These are phyloP conservation scores for Tylopilus rubrobrunneus DNA, from an alignment of 768 basidiomycete genomes.

Conservation along the genomic window DNA sequence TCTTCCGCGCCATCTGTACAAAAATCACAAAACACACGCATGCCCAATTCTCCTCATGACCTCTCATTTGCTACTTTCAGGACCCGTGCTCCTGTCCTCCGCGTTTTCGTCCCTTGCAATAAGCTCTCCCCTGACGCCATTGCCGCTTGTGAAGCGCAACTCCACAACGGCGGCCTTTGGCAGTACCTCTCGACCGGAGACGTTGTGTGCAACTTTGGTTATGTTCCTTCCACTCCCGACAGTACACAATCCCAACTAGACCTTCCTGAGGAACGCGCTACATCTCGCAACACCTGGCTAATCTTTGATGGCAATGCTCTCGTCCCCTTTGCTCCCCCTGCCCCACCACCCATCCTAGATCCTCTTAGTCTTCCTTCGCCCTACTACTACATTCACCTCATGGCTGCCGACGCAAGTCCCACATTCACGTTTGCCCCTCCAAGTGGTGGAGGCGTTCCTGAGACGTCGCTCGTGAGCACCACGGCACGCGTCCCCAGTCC, in stretches of 20 bases:
- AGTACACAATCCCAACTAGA: constrained; percentile 24
- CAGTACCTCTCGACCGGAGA: constrained; percentile 73
- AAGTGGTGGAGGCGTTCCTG: constrained; percentile 36
- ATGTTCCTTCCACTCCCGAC: constrained; percentile 47
- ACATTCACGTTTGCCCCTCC: constrained; percentile 27
- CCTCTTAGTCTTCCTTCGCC: constrained; percentile 68
- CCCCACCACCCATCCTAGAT: constrained; percentile 47
- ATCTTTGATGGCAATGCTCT: constrained; percentile 66
- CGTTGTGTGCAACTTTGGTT: constrained; percentile 77
- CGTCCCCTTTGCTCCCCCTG: constrained; percentile 56
- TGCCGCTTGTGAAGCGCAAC: constrained; percentile 61
- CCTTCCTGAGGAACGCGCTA: constrained; percentile 17
- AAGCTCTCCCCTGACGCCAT: constrained; percentile 44
- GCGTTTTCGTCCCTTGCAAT: constrained; percentile 71
- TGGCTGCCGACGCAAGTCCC: constrained; percentile 33
- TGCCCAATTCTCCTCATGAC: constrained; percentile 51
- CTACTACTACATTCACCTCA: constrained; percentile 71
- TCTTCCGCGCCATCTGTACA: constrained; percentile 22
- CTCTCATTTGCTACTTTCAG: constrained; percentile 56
- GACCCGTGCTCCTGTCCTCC: constrained; percentile 66
- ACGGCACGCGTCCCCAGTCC: constrained; percentile 49
- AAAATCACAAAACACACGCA: constrained; percentile 12
- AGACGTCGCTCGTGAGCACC: constrained; percentile 43
- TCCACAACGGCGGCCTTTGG: constrained; percentile 68
- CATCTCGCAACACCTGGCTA: constrained; percentile 53